Percentiles rank a stretch among this genome's conserved stretches.
phyloP scores from a whole-genome alignment of 2,329 filamentous ascomycete species.

The Sporothrix schenckii region DNA sequence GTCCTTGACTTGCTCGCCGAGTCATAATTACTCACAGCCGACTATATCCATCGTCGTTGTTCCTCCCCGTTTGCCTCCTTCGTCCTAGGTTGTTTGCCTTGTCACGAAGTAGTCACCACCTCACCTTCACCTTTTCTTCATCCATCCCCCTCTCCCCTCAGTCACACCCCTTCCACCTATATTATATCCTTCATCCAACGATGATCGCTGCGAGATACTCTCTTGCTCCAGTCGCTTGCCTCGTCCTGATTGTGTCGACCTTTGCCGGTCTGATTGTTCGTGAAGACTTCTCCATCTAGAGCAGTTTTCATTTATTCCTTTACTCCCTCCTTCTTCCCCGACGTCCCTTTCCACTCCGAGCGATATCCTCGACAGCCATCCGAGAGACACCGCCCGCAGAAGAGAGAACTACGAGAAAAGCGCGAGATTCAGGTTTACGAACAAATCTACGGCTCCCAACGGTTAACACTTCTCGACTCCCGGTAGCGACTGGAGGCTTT shows the following conservation, averaged over 20 bases:
- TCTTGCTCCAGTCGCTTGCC: conserved; percentile 65
- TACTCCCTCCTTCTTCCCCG: conserved; percentile 24
- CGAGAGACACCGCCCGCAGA: conserved; percentile 22
- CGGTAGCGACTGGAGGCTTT: conserved; percentile 37
- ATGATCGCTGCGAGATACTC: conserved; percentile 61
- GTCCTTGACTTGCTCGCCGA: conserved; percentile 24
- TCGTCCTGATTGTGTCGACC: conserved; percentile 52
- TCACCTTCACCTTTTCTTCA: background rate
- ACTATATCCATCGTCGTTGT: conserved; percentile 16
- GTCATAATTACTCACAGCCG: conserved; percentile 30
- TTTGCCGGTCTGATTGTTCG: conserved; percentile 59
- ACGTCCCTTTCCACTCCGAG: conserved; percentile 40
- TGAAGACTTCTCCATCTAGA: conserved; percentile 53
- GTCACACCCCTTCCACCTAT: conserved; percentile 32
- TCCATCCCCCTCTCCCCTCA: conserved; percentile 11
- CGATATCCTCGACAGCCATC: conserved; percentile 14
- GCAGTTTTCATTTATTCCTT: conserved; percentile 44
- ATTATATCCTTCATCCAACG: conserved; percentile 46
- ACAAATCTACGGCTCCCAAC: conserved; percentile 34
- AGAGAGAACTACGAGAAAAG: conserved; percentile 33
- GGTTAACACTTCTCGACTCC: conserved; percentile 33
- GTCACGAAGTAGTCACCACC: conserved; percentile 24
- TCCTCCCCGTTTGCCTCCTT: background rate
- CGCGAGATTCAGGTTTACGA: conserved; percentile 35
- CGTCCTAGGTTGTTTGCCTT: conserved; percentile 9